A percentile compares a stretch with the other conserved stretches of the same genome.
Conservation (phyloP, 192 early-diverging fungal species). For the Fimicolochytrium jonesii region DNA sequence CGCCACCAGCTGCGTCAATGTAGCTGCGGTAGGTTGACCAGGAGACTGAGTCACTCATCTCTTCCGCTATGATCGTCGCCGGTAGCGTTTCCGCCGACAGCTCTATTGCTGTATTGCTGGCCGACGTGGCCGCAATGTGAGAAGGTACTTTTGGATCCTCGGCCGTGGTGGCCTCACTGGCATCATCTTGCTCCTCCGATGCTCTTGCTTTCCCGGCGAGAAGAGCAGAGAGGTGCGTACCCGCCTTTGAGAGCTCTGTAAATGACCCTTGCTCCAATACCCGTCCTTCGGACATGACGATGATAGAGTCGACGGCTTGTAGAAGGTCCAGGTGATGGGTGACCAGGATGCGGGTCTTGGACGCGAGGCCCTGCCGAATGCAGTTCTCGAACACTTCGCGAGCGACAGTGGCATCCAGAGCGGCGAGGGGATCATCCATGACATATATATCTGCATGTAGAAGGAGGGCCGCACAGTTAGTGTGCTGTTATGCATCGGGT, state of each 20-base stretch:
- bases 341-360: conserved; percentile 61
- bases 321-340: conserved; percentile 59
- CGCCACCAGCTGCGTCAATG: conserved; percentile 38
- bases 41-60: conserved; percentile 19
- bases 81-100: too few relatives aligned
- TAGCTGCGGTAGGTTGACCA: conserved; percentile 28
- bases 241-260: too few relatives aligned
- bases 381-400: conserved; percentile 66
- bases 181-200: too few relatives aligned
- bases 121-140: background rate
- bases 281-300: conserved; percentile 65
- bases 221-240: too few relatives aligned
- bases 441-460: too few relatives aligned
- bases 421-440: too few relatives aligned
- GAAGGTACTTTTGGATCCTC: too few relatives aligned
- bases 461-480: too few relatives aligned
- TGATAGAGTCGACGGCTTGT: conserved; percentile 51
- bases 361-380: conserved; percentile 30
- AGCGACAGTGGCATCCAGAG: conserved; percentile 90
- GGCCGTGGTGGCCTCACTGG: too few relatives aligned
- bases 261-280: conserved; percentile 54
- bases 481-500: too few relatives aligned
- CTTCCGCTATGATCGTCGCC: conserved; percentile 42
- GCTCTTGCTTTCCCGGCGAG: too few relatives aligned
- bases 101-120: background rate